Percentiles rank a stretch among this genome's conserved stretches.
Conservation (phyloP, 805 yeast genomes). For the Candida tammaniensis region DNA sequence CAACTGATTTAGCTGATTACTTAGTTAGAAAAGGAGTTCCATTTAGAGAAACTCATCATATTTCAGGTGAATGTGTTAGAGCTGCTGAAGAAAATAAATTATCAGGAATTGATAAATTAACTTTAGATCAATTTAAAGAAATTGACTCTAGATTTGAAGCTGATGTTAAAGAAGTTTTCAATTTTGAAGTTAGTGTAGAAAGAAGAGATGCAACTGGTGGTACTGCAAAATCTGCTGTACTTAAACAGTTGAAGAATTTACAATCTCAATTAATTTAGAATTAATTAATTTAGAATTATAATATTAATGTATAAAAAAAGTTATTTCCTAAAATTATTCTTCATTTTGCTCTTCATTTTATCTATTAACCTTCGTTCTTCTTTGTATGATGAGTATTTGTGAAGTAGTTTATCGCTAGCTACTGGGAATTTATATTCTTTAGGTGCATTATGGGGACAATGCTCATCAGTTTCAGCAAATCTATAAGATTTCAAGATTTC, state of each 20-base stretch:
- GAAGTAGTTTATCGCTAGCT: constrained; percentile 5
- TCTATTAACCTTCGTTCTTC: background rate
- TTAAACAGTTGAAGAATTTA: constrained; percentile 58
- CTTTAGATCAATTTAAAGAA: constrained; percentile 69
- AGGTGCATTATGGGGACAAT: background rate
- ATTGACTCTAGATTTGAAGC: constrained; percentile 78
- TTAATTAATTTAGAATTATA: background rate
- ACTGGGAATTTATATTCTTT: constrained; percentile 3
- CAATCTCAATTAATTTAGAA: constrained; percentile 7
- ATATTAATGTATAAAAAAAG: background rate
- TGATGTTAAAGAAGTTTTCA: constrained; percentile 82
- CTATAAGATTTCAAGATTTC: no score
- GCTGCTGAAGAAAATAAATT: constrained; percentile 75
- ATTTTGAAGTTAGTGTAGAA: constrained; percentile 93
- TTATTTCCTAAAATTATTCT: background rate
- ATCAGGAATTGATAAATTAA: constrained; percentile 82
- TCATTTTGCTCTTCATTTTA: background rate
- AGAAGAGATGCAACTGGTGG: constrained; percentile 97
- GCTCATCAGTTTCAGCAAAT: no score
- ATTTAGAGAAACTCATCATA: constrained; percentile 98
- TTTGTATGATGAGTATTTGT: constrained; percentile 3
- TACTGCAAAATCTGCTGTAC: constrained; percentile 88
- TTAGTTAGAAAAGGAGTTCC: constrained; percentile 98
- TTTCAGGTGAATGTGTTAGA: constrained; percentile 96
- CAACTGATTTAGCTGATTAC: constrained; percentile 97